Conservation (phyloP, 2,329 filamentous ascomycete species). For the Tolypocladium inflatum region DNA sequence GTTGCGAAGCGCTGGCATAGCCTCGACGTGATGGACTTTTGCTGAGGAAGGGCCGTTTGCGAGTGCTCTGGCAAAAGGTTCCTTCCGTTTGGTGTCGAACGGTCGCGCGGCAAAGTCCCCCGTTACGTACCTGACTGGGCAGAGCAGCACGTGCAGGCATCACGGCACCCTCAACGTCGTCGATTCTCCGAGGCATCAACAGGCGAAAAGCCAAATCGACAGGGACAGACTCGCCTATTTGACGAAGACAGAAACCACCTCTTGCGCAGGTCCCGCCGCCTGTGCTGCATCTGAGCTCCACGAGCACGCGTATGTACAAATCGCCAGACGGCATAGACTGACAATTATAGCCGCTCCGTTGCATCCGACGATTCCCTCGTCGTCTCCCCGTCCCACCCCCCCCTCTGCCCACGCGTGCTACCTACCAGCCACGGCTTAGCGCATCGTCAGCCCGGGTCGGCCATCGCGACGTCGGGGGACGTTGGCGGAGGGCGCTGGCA, state of each 20-base stretch:
- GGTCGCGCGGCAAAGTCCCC: neutral
- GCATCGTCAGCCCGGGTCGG: constrained; percentile 1
- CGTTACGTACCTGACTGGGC: neutral
- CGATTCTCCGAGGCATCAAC: neutral
- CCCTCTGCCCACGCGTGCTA: constrained; percentile 7
- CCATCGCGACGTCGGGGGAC: neutral
- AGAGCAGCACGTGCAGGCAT: neutral
- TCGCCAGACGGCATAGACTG: neutral
- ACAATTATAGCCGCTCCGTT: neutral
- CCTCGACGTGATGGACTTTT: neutral
- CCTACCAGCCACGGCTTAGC: constrained; percentile 13
- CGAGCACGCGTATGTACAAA: no score
- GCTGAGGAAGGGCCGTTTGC: neutral
- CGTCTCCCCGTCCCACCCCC: neutral
- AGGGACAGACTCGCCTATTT: neutral
- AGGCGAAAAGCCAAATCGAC: neutral
- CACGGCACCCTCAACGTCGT: neutral
- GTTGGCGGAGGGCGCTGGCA: neutral
- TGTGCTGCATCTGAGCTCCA: neutral
- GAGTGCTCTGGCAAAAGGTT: neutral
- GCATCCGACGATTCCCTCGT: neutral
- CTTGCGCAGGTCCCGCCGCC: neutral
- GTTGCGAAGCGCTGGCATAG: neutral
- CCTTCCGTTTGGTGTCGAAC: neutral
- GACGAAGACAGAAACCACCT: neutral